Base-by-base conservation (phyloP, 176 grass and related monocot species). In the Rhipidocladum racemiflorum region DNA sequence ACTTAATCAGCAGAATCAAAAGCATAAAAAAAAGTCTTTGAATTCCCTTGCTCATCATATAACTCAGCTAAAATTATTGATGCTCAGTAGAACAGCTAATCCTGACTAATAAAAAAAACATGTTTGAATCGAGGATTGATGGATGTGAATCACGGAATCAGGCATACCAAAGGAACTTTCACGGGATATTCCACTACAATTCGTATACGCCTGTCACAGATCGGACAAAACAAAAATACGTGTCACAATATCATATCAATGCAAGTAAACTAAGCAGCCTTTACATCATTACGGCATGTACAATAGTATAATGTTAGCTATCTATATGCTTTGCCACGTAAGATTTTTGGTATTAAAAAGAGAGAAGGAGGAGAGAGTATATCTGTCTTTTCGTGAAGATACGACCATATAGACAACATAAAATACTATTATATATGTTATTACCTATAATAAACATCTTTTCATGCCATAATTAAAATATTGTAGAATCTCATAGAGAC, bases 171-270 rank as follows among this genome's bases (percentile, higher is more conserved):
- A 12, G n/a, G 42, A 87, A 75, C 51, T 24, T 82, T 9, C 28
- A 49, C 10, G 0, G n/a, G 43, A 88, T 83, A 78, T 88, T 78
- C 57, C 35, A 27, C 6, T 46, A 54, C 3, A 63, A 17, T 59
- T 50, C 15, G 35, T 35, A 83, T 7, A 88, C 59, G 36, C 66
- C 80, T 46, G 28, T n/a, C 2, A 28, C 4, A 21, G 6, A 73
- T 2, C 20, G 11, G 28, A 78, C 29, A 46, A 18, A 40, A 66
- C 38, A 74, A 56, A 7, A 13, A 84, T 27, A 74, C 21, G 28
- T 60, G 68, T 83, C 75, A 73, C 45, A 55, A 45, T 15, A 55
- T 59, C 57, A 42, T 56, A 68, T 59, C 50, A 75, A 49, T 8
- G 46, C 48, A 56, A 73, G 27, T 45, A 86, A 32, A 72, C 36